A percentile compares a stretch with the other conserved stretches of the same genome.
These are phyloP conservation scores for Raffaelea arxii DNA, from an alignment of 2,329 filamentous ascomycete genomes.

Conservation along the genomic window DNA sequence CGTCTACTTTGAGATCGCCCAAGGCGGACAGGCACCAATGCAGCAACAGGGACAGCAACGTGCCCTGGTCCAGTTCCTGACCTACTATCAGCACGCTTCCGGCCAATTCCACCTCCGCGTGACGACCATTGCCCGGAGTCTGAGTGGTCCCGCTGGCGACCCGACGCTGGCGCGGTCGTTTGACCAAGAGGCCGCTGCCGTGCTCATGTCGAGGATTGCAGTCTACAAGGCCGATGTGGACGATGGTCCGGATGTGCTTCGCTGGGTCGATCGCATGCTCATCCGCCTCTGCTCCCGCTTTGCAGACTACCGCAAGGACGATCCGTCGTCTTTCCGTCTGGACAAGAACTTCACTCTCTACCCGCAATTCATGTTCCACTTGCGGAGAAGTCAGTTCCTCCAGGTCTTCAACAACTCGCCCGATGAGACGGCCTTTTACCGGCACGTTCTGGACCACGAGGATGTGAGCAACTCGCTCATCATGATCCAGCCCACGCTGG, in stretches of 20 bases:
- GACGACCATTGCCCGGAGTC: conserved; percentile 81
- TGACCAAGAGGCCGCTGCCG: conserved; percentile 93
- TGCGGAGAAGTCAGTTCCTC: conserved; percentile 91
- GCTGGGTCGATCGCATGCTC: conserved; percentile 98
- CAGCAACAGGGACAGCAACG: conserved; percentile 72
- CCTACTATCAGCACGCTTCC: conserved; percentile 95
- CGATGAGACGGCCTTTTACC: conserved; percentile 97
- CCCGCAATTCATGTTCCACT: conserved; percentile 99
- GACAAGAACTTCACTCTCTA: conserved; percentile 99
- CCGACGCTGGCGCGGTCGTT: conserved; percentile 94
- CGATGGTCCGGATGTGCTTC: conserved; percentile 92
- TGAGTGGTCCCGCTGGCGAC: conserved; percentile 89
- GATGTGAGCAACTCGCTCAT: conserved; percentile 93
- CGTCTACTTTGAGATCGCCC: conserved; percentile 96
- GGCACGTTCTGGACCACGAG: conserved; percentile 94
- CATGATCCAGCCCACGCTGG: conserved; percentile 97
- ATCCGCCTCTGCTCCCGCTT: conserved; percentile 94
- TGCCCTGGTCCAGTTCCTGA: conserved; percentile 96
- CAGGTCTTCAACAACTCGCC: conserved; percentile 99
- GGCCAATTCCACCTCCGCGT: conserved; percentile 94
- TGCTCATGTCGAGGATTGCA: conserved; percentile 97
- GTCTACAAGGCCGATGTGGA: conserved; percentile 99
- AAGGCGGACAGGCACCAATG: conserved; percentile 78
- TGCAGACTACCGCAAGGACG: conserved; percentile 95
- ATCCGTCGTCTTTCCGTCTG: conserved; percentile 89